phyloP scores from a whole-genome alignment of 2,329 filamentous ascomycete genomes.

The Claviceps sorghi region DNA sequence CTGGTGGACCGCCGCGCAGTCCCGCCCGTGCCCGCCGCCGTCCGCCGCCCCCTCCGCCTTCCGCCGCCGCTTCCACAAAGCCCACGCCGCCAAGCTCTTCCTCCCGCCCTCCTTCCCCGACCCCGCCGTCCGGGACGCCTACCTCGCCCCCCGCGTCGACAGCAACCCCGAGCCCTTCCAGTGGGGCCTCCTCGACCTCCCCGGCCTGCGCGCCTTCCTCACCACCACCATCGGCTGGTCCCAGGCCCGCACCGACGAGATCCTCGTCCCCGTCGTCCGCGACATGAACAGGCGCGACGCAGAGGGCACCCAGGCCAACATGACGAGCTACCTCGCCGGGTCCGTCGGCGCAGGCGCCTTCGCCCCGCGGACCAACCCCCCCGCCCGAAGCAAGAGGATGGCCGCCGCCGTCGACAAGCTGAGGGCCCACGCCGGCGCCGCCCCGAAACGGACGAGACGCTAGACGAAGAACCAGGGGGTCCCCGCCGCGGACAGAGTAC shows the following conservation, averaged over 20 bases:
- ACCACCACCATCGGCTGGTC: slow-evolving; percentile 91
- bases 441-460: background rate
- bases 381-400: slow-evolving; percentile 57
- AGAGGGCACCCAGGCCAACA: slow-evolving; percentile 91
- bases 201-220: slow-evolving; percentile 67
- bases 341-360: slow-evolving; percentile 51
- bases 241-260: slow-evolving; percentile 83
- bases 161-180: slow-evolving; percentile 63
- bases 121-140: slow-evolving; percentile 64
- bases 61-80: slow-evolving; percentile 70
- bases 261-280: slow-evolving; percentile 83
- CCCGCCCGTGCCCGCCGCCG: slow-evolving; percentile 35
- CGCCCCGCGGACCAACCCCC: slow-evolving; percentile 44
- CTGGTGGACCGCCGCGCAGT: slow-evolving; percentile 77
- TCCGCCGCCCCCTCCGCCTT: slow-evolving; percentile 40
- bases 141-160: slow-evolving; percentile 78
- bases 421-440: slow-evolving; percentile 21
- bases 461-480: too few relatives aligned
- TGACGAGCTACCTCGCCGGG: slow-evolving; percentile 82
- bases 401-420: slow-evolving; percentile 57
- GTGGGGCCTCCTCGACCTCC: slow-evolving; percentile 91
- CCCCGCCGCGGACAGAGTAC: too few relatives aligned
- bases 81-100: slow-evolving; percentile 72
- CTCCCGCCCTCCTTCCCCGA: slow-evolving; percentile 69
- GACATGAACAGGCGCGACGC: slow-evolving; percentile 84